These are phyloP conservation scores for Citrus australasica DNA, from an alignment of 345 rosid species.

Conservation along the genomic window DNA sequence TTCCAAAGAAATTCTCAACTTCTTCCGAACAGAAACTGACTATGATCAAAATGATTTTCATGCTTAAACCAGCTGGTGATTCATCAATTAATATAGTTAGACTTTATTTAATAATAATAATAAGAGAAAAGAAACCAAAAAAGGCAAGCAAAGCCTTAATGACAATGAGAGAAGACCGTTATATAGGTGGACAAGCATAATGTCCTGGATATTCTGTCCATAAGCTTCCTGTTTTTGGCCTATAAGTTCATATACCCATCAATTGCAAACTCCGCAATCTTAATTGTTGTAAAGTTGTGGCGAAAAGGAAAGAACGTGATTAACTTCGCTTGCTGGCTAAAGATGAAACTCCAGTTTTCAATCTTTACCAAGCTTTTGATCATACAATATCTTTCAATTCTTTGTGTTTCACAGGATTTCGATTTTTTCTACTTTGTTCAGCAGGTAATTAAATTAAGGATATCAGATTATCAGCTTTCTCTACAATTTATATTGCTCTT, in stretches of 20 bases:
- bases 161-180: neutral
- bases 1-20: too few species aligned
- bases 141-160: neutral
- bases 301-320: neutral
- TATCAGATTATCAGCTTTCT: neutral
- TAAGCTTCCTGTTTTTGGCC: neutral
- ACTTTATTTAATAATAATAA: too few species aligned
- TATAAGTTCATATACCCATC: neutral
- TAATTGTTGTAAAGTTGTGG: too few species aligned
- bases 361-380: conserved; percentile 33
- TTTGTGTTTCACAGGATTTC: conserved; percentile 46
- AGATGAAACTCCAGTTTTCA: conserved; percentile 25
- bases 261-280: neutral
- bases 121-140: neutral
- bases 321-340: neutral
- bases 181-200: too few species aligned
- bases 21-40: too few species aligned
- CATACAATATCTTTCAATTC: conserved; percentile 42
- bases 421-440: conserved; percentile 90
- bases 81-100: too few species aligned
- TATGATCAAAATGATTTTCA: too few species aligned
- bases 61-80: too few species aligned
- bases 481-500: neutral
- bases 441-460: conserved; percentile 32
- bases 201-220: neutral